Evolutionary conservation across 768 basidiomycete genomes (phyloP).

Genomic region (Rhizopogon vesiculosus): DNA sequence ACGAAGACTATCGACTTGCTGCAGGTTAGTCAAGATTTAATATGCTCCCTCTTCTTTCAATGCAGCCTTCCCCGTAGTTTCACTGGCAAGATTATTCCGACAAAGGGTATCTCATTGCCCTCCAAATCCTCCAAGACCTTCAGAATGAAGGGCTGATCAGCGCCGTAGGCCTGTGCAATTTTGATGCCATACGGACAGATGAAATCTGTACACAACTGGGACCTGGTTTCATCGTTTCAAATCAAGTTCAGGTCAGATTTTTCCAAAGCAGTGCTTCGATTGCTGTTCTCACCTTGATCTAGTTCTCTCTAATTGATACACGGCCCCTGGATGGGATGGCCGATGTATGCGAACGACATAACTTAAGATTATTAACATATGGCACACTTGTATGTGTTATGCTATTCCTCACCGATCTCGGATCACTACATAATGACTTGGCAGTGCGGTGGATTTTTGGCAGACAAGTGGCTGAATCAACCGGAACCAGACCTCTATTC

Average conservation of each 20-base stretch:
- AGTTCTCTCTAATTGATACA: constrained; percentile 83
- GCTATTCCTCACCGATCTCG: constrained; percentile 3
- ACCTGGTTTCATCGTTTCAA: constrained; percentile 68
- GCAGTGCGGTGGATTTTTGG: constrained; percentile 81
- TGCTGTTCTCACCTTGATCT: constrained; percentile 7
- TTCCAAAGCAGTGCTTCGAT: neutral
- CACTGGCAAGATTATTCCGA: constrained; percentile 73
- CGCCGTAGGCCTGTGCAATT: constrained; percentile 76
- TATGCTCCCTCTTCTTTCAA: neutral
- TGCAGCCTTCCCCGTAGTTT: constrained; percentile 41
- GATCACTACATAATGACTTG: constrained; percentile 1
- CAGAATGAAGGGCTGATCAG: constrained; percentile 54
- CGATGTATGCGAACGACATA: constrained; percentile 69
- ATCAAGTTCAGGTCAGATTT: constrained; percentile 70
- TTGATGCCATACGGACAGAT: constrained; percentile 68
- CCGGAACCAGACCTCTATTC: constrained; percentile 71
- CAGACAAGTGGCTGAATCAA: constrained; percentile 67
- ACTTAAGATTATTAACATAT: constrained; percentile 73
- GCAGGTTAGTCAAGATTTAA: constrained; percentile 43
- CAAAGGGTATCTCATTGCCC: constrained; percentile 41
- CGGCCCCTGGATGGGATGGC: constrained; percentile 75
- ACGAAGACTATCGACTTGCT: constrained; percentile 59
- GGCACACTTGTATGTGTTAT: constrained; percentile 61
- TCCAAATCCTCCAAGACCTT: constrained; percentile 54
- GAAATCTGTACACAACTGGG: constrained; percentile 78